phyloP scores from a whole-genome alignment of 805 yeast genomes.

The Ogataea pignaliae region DNA sequence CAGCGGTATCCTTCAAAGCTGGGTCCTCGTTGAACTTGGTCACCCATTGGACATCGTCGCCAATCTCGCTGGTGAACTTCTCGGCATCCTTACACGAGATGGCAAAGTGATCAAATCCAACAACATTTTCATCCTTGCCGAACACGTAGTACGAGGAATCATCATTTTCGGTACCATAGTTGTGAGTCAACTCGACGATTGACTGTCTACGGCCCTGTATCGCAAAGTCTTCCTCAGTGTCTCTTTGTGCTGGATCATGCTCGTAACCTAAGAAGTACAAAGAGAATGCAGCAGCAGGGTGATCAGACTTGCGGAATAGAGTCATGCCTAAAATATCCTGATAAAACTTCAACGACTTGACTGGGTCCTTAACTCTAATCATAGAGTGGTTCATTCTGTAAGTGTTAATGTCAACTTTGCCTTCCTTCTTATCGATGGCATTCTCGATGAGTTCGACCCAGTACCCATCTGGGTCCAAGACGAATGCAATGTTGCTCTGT shows the following conservation, averaged over 20 bases:
- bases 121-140: constrained; percentile 51
- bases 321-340: constrained; percentile 77
- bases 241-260: constrained; percentile 39
- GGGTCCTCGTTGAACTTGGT: constrained; percentile 49
- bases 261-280: constrained; percentile 82
- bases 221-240: constrained; percentile 33
- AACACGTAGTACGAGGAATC: constrained; percentile 75
- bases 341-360: constrained; percentile 72
- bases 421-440: constrained; percentile 37
- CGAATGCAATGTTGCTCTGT: constrained; percentile 90
- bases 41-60: constrained; percentile 51
- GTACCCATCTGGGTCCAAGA: constrained; percentile 92
- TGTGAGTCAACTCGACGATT: constrained; percentile 84
- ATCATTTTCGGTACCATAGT: constrained; percentile 92
- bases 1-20: constrained; percentile 57
- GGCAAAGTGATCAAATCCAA: constrained; percentile 87
- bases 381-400: constrained; percentile 80
- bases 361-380: constrained; percentile 89
- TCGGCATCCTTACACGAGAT: constrained; percentile 63
- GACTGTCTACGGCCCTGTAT: constrained; percentile 52
- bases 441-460: constrained; percentile 89
- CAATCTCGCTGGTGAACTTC: constrained; percentile 46
- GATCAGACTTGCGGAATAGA: constrained; percentile 50
- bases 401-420: constrained; percentile 33
- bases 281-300: constrained; percentile 72